Evolutionary conservation across 75 land plant genomes (phyloP).

Genomic region (Pinus tabuliformis): DNA sequence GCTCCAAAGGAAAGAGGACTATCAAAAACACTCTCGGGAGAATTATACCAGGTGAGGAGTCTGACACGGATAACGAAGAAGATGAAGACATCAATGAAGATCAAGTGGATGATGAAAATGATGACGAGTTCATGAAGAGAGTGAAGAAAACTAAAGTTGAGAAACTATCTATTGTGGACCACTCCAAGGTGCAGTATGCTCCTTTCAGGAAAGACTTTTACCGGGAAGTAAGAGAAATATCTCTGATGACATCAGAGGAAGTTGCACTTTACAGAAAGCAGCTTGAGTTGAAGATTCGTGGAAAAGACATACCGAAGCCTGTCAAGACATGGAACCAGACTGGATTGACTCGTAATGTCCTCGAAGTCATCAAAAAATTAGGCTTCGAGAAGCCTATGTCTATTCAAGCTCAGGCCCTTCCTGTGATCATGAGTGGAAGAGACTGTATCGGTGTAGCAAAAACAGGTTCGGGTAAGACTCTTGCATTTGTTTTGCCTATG

Average conservation of each 20-base stretch:
- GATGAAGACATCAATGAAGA: slow-evolving; percentile 43
- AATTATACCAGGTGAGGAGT: slow-evolving; percentile 83
- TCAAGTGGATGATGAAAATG: slow-evolving; percentile 75
- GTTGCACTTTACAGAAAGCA: slow-evolving; percentile 78
- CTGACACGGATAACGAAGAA: slow-evolving; percentile 60
- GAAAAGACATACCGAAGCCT: slow-evolving; percentile 95
- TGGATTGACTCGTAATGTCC: slow-evolving; percentile 70
- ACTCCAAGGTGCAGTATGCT: slow-evolving; percentile 81
- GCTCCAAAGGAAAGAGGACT: too few relatives aligned
- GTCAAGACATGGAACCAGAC: slow-evolving; percentile 95
- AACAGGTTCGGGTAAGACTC: slow-evolving; percentile 96
- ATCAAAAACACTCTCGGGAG: slow-evolving; percentile 55
- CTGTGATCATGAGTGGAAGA: slow-evolving; percentile 94
- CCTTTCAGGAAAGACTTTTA: slow-evolving; percentile 87
- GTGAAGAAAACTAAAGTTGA: slow-evolving; percentile 99
- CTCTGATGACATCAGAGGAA: slow-evolving; percentile 83
- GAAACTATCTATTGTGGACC: slow-evolving; percentile 89
- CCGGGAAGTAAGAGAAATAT: slow-evolving; percentile 86
- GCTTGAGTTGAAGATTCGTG: slow-evolving; percentile 86
- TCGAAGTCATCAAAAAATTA: slow-evolving; percentile 82
- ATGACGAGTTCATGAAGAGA: slow-evolving; percentile 95
- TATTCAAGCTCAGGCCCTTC: slow-evolving; percentile 93
- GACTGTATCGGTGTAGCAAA: slow-evolving; percentile 98
- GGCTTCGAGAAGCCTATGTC: slow-evolving; percentile 97
- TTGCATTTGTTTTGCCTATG: slow-evolving; percentile 98